Conservation (phyloP, 305 asterid species). For the Fraxinus nigra region DNA sequence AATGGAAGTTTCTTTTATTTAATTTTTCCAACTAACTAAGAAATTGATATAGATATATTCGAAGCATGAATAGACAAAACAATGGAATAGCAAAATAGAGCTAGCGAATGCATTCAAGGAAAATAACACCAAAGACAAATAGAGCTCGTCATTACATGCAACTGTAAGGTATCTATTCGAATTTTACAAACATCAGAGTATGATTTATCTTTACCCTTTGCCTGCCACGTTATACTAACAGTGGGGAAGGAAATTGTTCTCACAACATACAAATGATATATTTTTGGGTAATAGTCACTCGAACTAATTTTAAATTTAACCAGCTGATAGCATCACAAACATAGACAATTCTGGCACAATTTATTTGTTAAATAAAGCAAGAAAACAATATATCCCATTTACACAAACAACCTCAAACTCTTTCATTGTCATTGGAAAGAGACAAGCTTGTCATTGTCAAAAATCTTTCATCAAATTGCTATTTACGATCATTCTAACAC, state of each 20-base stretch:
- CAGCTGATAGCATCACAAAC: conserved; percentile 31
- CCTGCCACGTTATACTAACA: no score
- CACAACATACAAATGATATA: neutral
- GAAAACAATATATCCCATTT: neutral
- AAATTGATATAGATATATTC: no score
- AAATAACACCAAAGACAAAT: neutral
- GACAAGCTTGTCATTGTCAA: neutral
- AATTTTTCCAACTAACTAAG: neutral
- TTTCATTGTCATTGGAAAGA: no score
- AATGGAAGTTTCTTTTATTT: no score
- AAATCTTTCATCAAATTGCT: neutral
- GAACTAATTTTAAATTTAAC: neutral
- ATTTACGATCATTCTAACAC: neutral
- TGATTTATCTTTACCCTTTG: no score
- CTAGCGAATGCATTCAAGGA: no score
- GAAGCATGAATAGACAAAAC: no score
- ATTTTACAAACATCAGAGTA: no score
- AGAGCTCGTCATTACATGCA: no score
- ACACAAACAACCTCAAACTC: neutral
- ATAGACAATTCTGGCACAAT: neutral
- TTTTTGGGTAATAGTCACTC: neutral
- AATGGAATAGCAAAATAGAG: no score
- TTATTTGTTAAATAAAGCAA: neutral
- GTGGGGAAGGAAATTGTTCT: neutral
- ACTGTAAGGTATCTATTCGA: neutral